phyloP scores from a whole-genome alignment of 2,329 filamentous ascomycete species.

The Fusarium succisae region DNA sequence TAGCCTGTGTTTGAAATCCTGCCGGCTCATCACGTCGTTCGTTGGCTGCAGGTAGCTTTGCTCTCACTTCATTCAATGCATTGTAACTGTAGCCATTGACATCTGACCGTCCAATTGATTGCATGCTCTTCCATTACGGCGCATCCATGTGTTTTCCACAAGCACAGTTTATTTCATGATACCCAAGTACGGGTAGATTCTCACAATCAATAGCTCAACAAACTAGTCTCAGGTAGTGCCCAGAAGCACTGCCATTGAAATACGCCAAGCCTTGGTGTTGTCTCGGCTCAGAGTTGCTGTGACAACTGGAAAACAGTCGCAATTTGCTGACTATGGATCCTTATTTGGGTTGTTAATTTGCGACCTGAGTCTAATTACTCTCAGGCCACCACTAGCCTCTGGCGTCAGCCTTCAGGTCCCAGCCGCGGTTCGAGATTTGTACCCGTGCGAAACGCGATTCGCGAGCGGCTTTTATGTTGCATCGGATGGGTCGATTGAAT shows the following conservation, averaged over 20 bases:
- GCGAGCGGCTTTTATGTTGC: not conserved
- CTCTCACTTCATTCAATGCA: not conserved
- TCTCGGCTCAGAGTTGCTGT: conserved; percentile 36
- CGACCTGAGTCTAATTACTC: conserved; percentile 1
- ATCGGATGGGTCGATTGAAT: not conserved
- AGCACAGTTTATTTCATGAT: not conserved
- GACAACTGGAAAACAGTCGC: conserved; percentile 29
- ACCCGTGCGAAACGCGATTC: conserved; percentile 3
- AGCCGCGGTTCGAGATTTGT: conserved; percentile 14
- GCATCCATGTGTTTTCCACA: not conserved
- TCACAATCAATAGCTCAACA: conserved; percentile 16
- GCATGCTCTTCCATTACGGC: conserved; percentile 9
- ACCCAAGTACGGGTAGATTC: not conserved
- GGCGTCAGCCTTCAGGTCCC: not conserved
- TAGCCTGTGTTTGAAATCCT: conserved; percentile 4
- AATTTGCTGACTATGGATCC: conserved; percentile 28
- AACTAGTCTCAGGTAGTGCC: not conserved
- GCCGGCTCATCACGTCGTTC: conserved; percentile 12
- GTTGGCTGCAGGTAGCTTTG: conserved; percentile 27
- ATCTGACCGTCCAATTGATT: conserved; percentile 20
- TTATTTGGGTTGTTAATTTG: conserved; percentile 20
- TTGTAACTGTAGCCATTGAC: not conserved
- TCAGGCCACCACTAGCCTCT: conserved; percentile 28
- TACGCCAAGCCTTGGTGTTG: conserved; percentile 31
- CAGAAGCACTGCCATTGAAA: not conserved